phyloP scores from a whole-genome alignment of 257 asterid species.

The Nicotiana knightiana region DNA sequence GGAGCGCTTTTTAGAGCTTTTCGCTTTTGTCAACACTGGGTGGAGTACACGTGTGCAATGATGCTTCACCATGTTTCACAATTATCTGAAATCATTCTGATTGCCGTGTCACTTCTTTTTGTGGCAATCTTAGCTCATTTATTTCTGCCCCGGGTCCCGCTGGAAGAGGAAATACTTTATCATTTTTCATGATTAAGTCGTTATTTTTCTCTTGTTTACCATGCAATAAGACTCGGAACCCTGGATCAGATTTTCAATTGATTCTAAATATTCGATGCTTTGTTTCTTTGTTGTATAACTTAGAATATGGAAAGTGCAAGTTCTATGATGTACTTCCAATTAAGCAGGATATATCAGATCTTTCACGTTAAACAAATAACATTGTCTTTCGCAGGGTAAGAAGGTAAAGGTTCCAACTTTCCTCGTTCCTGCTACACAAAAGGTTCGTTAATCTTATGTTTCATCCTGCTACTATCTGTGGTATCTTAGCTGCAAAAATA shows the following conservation, averaged over 20 bases:
- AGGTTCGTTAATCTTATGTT: conserved; percentile 36
- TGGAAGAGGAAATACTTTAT: not conserved
- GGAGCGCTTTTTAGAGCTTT: too few relatives aligned
- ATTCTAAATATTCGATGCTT: too few relatives aligned
- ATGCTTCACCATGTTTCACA: not conserved
- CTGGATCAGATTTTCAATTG: not conserved
- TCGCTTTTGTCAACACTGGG: too few relatives aligned
- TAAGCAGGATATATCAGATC: not conserved
- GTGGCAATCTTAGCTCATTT: not conserved
- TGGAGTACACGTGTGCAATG: not conserved
- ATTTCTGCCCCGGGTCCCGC: not conserved
- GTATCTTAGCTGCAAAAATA: not conserved
- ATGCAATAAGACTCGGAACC: not conserved
- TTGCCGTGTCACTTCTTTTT: not conserved
- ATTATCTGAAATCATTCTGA: not conserved
- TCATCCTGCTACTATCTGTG: not conserved
- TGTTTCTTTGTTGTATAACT: not conserved
- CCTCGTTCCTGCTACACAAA: conserved; percentile 98
- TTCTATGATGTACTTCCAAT: not conserved
- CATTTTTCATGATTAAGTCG: not conserved
- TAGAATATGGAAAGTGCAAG: not conserved
- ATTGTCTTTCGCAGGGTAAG: conserved; percentile 34
- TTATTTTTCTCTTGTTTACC: not conserved
- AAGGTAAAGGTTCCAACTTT: conserved; percentile 98
- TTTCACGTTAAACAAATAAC: not conserved